phyloP scores from a whole-genome alignment of 805 yeast species.

The Teunomyces kruisii region DNA sequence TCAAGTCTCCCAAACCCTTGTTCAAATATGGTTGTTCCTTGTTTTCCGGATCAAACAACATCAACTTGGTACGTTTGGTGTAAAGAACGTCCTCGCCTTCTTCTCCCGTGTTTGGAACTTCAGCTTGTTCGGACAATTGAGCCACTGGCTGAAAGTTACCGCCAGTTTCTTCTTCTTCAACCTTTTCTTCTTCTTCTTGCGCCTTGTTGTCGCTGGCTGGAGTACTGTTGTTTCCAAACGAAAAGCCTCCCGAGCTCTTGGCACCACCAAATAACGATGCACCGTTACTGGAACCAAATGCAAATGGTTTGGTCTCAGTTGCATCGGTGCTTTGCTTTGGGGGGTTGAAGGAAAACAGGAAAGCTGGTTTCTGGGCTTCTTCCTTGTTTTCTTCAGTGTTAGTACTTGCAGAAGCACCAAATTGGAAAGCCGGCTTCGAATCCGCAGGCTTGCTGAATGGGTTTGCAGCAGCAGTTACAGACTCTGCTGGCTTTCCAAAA shows the following conservation, averaged over 20 bases:
- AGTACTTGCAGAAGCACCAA: conserved; percentile 1
- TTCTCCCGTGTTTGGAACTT: conserved; percentile 66
- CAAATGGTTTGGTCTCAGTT: conserved; percentile 10
- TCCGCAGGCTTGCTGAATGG: conserved; percentile 3
- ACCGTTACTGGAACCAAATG: conserved; percentile 11
- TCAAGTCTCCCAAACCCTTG: conserved; percentile 81
- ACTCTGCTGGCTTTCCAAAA: not conserved
- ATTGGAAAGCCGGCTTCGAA: conserved; percentile 5
- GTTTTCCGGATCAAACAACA: conserved; percentile 54
- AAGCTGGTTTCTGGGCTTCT: conserved; percentile 6
- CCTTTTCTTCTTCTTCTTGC: conserved; percentile 31
- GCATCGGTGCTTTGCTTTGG: conserved; percentile 8
- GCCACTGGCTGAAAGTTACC: conserved; percentile 47
- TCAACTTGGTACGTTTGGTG: conserved; percentile 70
- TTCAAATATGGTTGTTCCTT: conserved; percentile 52
- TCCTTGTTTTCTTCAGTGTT: conserved; percentile 4
- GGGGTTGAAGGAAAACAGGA: conserved; percentile 11
- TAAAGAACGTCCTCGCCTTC: conserved; percentile 69
- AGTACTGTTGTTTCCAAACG: conserved; percentile 12
- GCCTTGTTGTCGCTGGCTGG: conserved; percentile 18
- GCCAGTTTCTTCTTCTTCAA: conserved; percentile 45
- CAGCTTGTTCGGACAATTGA: conserved; percentile 46
- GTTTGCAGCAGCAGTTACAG: not conserved
- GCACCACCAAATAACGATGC: conserved; percentile 1
- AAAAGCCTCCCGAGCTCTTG: conserved; percentile 7